Percentiles rank a stretch among this genome's conserved stretches.
phyloP scores from a whole-genome alignment of 441 rosid species.

The Adansonia grandidieri region DNA sequence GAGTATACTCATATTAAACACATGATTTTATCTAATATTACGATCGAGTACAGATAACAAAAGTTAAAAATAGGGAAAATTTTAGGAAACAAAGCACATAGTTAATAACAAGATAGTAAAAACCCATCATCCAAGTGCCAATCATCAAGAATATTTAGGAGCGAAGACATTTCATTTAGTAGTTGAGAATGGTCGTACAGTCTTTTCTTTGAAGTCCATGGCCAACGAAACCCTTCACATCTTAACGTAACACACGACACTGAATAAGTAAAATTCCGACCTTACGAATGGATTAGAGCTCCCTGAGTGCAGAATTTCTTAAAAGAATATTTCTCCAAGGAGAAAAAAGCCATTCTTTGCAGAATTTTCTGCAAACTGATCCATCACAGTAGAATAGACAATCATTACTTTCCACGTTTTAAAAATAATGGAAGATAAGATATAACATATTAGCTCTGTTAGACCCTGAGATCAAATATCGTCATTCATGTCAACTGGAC shows the following conservation, averaged over 20 bases:
- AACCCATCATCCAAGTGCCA: constrained; percentile 43
- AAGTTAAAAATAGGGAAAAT: not conserved
- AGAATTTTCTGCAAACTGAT: constrained; percentile 77
- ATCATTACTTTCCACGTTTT: constrained; percentile 17
- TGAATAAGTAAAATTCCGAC: constrained; percentile 36
- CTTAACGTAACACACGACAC: not conserved
- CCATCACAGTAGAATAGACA: constrained; percentile 6
- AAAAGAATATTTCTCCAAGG: constrained; percentile 53
- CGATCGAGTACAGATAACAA: no score
- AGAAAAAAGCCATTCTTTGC: constrained; percentile 64
- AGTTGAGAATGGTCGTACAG: not conserved
- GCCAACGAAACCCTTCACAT: not conserved
- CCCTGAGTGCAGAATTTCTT: constrained; percentile 48
- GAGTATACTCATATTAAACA: no score
- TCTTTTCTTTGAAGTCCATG: not conserved
- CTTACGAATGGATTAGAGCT: constrained; percentile 94
- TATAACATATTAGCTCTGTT: constrained; percentile 52
- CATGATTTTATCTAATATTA: no score
- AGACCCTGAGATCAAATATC: constrained; percentile 80
- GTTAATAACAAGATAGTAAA: not conserved
- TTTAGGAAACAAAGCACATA: not conserved
- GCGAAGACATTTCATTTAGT: not conserved
- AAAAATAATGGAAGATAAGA: constrained; percentile 1
- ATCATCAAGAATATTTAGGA: constrained; percentile 20
- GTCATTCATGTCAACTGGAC: constrained; percentile 77